Conservation (phyloP, 805 yeast species). For the Candida sphagnicola region DNA sequence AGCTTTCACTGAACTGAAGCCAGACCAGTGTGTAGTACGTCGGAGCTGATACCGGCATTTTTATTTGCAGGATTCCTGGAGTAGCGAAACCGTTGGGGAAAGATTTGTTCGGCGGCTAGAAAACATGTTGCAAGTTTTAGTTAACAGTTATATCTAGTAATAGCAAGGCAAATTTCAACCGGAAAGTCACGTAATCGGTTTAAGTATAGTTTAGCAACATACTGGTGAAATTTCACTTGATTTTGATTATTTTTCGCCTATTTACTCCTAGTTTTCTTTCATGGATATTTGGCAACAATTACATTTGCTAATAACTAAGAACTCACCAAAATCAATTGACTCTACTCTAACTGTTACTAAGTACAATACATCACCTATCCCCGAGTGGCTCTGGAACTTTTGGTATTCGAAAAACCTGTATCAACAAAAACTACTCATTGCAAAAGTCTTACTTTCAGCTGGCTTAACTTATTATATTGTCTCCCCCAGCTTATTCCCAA, state of each 20-base stretch:
- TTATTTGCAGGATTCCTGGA: neutral
- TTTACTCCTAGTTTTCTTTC: neutral
- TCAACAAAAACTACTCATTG: constrained; percentile 11
- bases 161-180: too few species aligned
- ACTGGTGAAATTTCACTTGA: neutral
- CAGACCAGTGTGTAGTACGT: too few species aligned
- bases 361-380: constrained; percentile 3
- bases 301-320: constrained; percentile 10
- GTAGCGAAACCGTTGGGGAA: constrained; percentile 1
- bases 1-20: too few species aligned
- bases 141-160: too few species aligned
- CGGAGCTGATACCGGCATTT: too few species aligned
- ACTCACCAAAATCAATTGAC: constrained; percentile 5
- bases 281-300: constrained; percentile 12
- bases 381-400: constrained; percentile 5
- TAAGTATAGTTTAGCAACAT: too few species aligned
- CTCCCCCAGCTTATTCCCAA: constrained; percentile 8
- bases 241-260: neutral
- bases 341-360: neutral
- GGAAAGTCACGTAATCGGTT: too few species aligned
- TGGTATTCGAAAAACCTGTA: constrained; percentile 8
- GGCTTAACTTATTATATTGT: constrained; percentile 13
- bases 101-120: neutral
- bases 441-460: constrained; percentile 8
- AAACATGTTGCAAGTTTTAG: too few species aligned